Evolutionary conservation across 2,329 filamentous ascomycete species (phyloP).

Genomic region (Cyphellophora attinorum): DNA sequence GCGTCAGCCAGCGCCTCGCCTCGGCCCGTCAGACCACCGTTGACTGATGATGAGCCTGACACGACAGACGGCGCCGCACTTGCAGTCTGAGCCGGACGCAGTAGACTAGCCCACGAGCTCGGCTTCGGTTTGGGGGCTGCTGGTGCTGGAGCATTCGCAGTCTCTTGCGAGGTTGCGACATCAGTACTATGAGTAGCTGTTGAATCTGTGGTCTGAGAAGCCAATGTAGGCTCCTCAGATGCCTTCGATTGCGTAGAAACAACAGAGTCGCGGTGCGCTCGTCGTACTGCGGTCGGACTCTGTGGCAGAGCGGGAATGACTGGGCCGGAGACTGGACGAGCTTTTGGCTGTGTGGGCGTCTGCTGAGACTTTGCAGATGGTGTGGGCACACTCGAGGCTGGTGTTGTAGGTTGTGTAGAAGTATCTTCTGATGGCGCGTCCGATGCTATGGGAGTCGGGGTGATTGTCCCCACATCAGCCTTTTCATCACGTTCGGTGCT

Average conservation of each 20-base stretch:
- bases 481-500: no score
- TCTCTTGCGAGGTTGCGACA: constrained; percentile 21
- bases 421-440: constrained; percentile 48
- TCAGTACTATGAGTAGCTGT: background rate
- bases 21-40: constrained; percentile 38
- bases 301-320: constrained; percentile 38
- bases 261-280: constrained; percentile 25
- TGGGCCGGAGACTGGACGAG: constrained; percentile 34
- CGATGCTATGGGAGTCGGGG: constrained; percentile 49
- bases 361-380: constrained; percentile 22
- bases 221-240: constrained; percentile 7
- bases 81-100: constrained; percentile 36
- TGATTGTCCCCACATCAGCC: no score
- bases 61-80: constrained; percentile 21
- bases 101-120: constrained; percentile 57
- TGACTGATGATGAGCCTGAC: constrained; percentile 17
- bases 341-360: constrained; percentile 22
- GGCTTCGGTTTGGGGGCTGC: constrained; percentile 37
- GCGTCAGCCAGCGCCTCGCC: constrained; percentile 64
- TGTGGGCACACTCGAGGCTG: constrained; percentile 40
- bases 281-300: constrained; percentile 25
- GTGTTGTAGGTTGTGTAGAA: constrained; percentile 46
- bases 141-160: constrained; percentile 30
- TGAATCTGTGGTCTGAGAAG: constrained; percentile 8
- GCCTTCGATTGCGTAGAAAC: constrained; percentile 27